Evolutionary conservation across 2,329 filamentous ascomycete genomes (phyloP).

Genomic region (Apiospora phragmitis): DNA sequence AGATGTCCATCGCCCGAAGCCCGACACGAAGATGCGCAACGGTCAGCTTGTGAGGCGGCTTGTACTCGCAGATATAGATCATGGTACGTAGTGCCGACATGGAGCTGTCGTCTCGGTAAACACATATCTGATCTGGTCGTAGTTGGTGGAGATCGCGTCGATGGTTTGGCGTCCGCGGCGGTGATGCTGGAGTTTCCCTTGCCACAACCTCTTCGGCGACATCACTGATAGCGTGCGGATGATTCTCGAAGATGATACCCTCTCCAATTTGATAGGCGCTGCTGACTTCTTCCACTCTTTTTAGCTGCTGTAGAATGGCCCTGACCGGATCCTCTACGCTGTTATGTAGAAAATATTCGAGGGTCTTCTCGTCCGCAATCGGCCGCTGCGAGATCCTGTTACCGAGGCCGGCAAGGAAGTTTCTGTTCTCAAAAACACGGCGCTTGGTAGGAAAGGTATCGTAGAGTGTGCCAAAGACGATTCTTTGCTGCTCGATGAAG

Average conservation of each 20-base stretch:
- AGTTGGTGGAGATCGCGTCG: constrained; percentile 20
- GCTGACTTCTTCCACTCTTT: constrained; percentile 20
- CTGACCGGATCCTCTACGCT: constrained; percentile 33
- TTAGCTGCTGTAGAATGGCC: constrained; percentile 31
- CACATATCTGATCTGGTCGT: constrained; percentile 36
- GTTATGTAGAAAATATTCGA: constrained; percentile 31
- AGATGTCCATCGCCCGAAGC: constrained; percentile 42
- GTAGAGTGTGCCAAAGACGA: constrained; percentile 24
- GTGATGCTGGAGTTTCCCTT: constrained; percentile 12
- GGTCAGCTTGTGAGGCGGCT: constrained; percentile 47
- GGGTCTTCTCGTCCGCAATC: constrained; percentile 29
- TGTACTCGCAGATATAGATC: constrained; percentile 43
- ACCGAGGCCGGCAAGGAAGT: constrained; percentile 27
- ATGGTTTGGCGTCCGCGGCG: constrained; percentile 21
- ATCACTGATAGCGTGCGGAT: constrained; percentile 29
- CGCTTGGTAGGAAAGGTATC: constrained; percentile 19
- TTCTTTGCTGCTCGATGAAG: constrained; percentile 29
- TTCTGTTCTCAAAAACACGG: constrained; percentile 27
- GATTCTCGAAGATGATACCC: constrained; percentile 36
- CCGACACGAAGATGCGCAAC: constrained; percentile 41
- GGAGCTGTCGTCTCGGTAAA: constrained; percentile 21
- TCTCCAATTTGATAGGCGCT: constrained; percentile 27
- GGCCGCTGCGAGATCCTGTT: constrained; percentile 18
- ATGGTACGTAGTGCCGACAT: constrained; percentile 20
- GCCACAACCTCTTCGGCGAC: constrained; percentile 18